Conservation (phyloP, 345 rosid species). For the Raphanus sativus region DNA sequence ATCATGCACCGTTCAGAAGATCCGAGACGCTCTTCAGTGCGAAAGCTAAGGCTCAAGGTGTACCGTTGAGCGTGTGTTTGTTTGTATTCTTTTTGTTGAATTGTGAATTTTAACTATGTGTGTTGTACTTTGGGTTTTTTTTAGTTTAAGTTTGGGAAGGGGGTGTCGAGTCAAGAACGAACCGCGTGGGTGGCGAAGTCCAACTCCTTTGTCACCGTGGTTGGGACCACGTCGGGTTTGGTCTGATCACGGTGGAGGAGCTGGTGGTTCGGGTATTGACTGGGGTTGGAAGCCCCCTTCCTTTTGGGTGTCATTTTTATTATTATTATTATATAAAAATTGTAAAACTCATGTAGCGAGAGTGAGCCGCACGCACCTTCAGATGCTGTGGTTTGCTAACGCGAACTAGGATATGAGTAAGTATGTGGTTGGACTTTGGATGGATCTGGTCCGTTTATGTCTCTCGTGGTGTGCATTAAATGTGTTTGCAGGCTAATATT, state of each 20-base stretch:
- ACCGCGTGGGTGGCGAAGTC: conserved; percentile 64
- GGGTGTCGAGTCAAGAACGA: conserved; percentile 99
- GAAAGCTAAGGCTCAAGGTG: conserved; percentile 3
- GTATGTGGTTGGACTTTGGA: conserved; percentile 22
- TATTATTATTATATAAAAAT: background rate
- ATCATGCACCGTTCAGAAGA: conserved; percentile 78
- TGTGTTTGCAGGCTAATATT: conserved; percentile 34
- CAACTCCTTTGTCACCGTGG: conserved; percentile 58
- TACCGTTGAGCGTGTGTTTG: background rate
- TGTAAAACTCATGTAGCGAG: conserved; percentile 10
- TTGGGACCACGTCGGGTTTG: conserved; percentile 26
- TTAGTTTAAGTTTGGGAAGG: conserved; percentile 29
- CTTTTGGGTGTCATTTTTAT: background rate
- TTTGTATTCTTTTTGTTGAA: background rate
- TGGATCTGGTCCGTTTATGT: conserved; percentile 34
- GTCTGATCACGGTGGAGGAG: conserved; percentile 45
- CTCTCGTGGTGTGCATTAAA: conserved; percentile 38
- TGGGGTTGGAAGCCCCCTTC: conserved; percentile 57
- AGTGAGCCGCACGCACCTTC: conserved; percentile 15
- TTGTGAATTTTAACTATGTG: conserved; percentile 10
- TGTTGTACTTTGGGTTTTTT: background rate
- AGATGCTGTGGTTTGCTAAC: conserved; percentile 3
- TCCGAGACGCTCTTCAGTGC: conserved; percentile 53
- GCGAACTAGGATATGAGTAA: background rate
- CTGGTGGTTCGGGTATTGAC: conserved; percentile 99